These are phyloP conservation scores for Tothia fuscella DNA, from an alignment of 2,329 filamentous ascomycete genomes.

Conservation along the genomic window DNA sequence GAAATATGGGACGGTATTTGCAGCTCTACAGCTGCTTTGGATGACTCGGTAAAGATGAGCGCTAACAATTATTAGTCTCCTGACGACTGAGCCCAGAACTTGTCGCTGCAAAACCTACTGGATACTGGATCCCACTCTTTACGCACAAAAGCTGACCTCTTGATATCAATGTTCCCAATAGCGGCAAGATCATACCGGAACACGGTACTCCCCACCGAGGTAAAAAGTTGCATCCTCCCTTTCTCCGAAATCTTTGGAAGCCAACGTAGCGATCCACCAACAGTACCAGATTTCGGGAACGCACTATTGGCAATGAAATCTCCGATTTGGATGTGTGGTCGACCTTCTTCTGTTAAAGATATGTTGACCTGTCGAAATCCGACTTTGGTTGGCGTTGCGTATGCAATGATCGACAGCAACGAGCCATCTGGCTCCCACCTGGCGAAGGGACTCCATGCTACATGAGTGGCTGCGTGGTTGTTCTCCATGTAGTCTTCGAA, in stretches of 20 bases:
- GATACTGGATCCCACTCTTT: slow-evolving; percentile 4
- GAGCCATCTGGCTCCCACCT: slow-evolving; percentile 3
- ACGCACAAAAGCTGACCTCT: background rate
- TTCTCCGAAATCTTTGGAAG: background rate
- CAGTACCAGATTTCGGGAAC: slow-evolving; percentile 1
- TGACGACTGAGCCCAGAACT: slow-evolving; percentile 13
- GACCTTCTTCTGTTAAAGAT: background rate
- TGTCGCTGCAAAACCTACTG: background rate
- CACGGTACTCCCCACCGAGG: background rate
- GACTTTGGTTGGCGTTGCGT: background rate
- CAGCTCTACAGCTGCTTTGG: too few relatives aligned
- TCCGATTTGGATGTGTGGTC: background rate
- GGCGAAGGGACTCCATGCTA: slow-evolving; percentile 10
- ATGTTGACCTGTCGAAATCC: slow-evolving; percentile 2
- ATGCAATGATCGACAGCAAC: background rate
- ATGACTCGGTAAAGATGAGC: too few relatives aligned
- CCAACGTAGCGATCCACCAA: slow-evolving; percentile 2
- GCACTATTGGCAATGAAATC: background rate
- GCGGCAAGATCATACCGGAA: slow-evolving; percentile 1
- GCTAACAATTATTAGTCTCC: too few relatives aligned
- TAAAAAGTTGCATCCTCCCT: background rate
- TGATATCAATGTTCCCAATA: background rate
- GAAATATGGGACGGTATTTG: too few relatives aligned
- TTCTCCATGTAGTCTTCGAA: slow-evolving; percentile 10
- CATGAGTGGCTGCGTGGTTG: background rate